These are phyloP conservation scores for Penicillium glabrum DNA, from an alignment of 2,329 filamentous ascomycete species.

Conservation along the genomic window DNA sequence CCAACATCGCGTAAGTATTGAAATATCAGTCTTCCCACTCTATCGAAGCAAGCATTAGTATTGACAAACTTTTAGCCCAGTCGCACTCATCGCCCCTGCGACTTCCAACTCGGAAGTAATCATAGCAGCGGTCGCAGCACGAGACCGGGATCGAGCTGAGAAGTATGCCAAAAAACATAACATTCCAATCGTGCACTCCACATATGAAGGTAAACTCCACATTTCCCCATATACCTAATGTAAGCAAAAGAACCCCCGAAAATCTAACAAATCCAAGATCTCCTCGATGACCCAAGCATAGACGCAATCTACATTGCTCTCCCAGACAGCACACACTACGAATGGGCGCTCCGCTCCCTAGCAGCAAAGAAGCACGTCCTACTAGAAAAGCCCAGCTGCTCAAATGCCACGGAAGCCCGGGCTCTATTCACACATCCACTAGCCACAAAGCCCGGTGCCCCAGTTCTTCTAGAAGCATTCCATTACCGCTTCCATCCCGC, in stretches of 20 bases:
- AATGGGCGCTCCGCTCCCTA: constrained; percentile 53
- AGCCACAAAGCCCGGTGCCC: constrained; percentile 31
- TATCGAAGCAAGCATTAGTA: not conserved
- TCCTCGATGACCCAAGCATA: constrained; percentile 31
- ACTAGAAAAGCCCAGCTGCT: constrained; percentile 55
- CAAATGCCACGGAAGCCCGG: constrained; percentile 48
- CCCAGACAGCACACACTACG: constrained; percentile 38
- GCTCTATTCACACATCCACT: constrained; percentile 44
- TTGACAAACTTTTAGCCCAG: constrained; percentile 7
- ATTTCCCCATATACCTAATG: too few relatives aligned
- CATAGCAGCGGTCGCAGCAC: constrained; percentile 54
- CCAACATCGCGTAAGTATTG: constrained; percentile 18
- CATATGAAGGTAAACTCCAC: constrained; percentile 47
- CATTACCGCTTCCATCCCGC: constrained; percentile 55
- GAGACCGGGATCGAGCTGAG: constrained; percentile 49
- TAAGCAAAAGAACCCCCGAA: too few relatives aligned
- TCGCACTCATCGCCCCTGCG: constrained; percentile 45
- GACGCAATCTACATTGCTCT: constrained; percentile 51
- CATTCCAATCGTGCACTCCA: constrained; percentile 51
- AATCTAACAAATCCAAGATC: not conserved
- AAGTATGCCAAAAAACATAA: constrained; percentile 53
- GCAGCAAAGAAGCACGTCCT: constrained; percentile 56
- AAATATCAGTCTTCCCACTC: not conserved
- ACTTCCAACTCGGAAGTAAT: constrained; percentile 56
- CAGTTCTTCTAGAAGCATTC: constrained; percentile 55